Percentiles rank a stretch among this genome's conserved stretches.
Conservation (phyloP, 148 eudicot genomes). For the Amaranthus hypochondriacus region DNA sequence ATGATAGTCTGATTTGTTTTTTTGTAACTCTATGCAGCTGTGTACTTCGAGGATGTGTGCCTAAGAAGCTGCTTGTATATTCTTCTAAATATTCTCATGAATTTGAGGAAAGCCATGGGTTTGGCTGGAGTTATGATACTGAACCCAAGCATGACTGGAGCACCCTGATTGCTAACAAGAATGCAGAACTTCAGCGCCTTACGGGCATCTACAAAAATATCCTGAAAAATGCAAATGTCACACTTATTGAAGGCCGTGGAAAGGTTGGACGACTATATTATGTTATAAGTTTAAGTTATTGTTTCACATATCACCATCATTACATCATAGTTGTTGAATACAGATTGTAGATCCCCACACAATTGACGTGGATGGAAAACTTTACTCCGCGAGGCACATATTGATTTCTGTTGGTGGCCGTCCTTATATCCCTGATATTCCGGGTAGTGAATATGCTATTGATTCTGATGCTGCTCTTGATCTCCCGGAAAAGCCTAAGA, state of each 20-base stretch:
- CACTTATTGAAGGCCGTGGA: slow-evolving; percentile 92
- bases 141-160: slow-evolving; percentile 97
- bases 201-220: slow-evolving; percentile 89
- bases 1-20: not conserved
- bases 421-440: slow-evolving; percentile 85
- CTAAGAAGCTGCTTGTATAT: slow-evolving; percentile 89
- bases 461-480: slow-evolving; percentile 97
- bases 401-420: slow-evolving; percentile 93
- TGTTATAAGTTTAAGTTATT: not conserved
- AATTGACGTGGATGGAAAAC: slow-evolving; percentile 88
- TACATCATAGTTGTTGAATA: slow-evolving; percentile 18
- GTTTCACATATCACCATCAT: not conserved
- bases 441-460: slow-evolving; percentile 83
- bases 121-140: slow-evolving; percentile 89
- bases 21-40: slow-evolving; percentile 48
- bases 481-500: slow-evolving; percentile 77
- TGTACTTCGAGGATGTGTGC: slow-evolving; percentile 98
- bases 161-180: slow-evolving; percentile 92
- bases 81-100: slow-evolving; percentile 89
- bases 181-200: slow-evolving; percentile 90
- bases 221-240: slow-evolving; percentile 69
- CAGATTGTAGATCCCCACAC: slow-evolving; percentile 97
- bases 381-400: slow-evolving; percentile 76
- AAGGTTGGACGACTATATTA: slow-evolving; percentile 50
- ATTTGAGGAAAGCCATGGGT: slow-evolving; percentile 90